phyloP scores from a whole-genome alignment of 306 rosid species.

The Cicer judaicum region DNA sequence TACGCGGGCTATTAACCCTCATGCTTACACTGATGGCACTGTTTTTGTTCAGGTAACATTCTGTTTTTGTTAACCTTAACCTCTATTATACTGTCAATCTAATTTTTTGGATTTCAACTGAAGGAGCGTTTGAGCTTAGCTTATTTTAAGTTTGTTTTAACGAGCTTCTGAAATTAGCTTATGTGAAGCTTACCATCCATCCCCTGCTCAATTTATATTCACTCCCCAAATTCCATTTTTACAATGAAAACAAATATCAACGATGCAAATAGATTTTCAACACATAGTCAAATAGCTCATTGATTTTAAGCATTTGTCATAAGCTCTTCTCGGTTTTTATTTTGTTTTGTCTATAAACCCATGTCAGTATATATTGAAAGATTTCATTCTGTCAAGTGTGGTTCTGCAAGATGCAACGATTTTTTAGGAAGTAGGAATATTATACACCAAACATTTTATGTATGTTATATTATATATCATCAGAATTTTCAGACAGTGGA shows the following conservation, averaged over 20 bases:
- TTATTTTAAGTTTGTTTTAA: neutral
- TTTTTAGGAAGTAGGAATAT: constrained; percentile 46
- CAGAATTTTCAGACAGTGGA: constrained; percentile 41
- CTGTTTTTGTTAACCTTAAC: neutral
- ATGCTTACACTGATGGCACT: constrained; percentile 97
- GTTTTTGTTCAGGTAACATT: constrained; percentile 89
- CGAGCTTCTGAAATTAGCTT: neutral
- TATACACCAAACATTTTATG: constrained; percentile 32
- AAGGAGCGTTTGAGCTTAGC: neutral
- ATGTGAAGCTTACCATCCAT: neutral
- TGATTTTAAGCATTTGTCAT: too few species aligned
- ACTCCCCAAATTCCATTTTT: neutral
- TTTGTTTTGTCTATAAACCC: constrained; percentile 36
- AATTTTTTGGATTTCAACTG: neutral
- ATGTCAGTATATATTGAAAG: constrained; percentile 27
- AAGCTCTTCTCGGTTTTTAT: constrained; percentile 27
- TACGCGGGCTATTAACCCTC: constrained; percentile 92
- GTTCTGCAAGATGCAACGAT: constrained; percentile 48
- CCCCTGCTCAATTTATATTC: neutral
- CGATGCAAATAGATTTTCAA: neutral
- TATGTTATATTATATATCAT: constrained; percentile 45
- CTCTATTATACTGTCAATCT: neutral
- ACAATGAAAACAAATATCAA: neutral
- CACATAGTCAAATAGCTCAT: too few species aligned
- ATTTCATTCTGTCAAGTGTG: constrained; percentile 42